phyloP scores from a whole-genome alignment of 1,284 basidiomycete species.

The Cystobasidium sp. region DNA sequence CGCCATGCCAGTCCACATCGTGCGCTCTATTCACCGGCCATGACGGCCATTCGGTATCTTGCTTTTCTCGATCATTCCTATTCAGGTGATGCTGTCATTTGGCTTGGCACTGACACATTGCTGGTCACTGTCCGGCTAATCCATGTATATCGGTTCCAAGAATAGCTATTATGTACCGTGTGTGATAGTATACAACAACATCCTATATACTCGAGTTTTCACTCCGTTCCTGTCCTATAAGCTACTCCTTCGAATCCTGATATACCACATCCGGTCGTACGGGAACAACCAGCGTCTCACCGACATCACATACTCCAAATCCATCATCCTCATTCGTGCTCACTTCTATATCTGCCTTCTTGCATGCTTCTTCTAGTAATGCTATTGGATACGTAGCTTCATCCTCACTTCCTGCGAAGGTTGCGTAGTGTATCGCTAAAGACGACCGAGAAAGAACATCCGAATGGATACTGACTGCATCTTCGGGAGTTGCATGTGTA shows the following conservation, averaged over 20 bases:
- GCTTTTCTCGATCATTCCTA: neutral
- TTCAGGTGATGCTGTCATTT: neutral
- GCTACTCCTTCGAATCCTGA: neutral
- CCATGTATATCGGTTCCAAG: neutral
- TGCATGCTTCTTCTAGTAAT: conserved; percentile 39
- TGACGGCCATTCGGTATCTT: neutral
- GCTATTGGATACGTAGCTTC: conserved; percentile 45
- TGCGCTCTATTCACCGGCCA: neutral
- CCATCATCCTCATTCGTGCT: conserved; percentile 23
- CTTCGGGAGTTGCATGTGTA: conserved; percentile 52
- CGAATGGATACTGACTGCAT: conserved; percentile 53
- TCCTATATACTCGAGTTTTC: too few species aligned
- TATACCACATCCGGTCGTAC: conserved; percentile 30
- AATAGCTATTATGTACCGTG: neutral
- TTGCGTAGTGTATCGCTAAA: conserved; percentile 52
- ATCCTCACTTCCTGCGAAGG: conserved; percentile 51
- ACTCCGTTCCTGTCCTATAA: too few species aligned
- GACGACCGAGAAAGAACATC: conserved; percentile 46
- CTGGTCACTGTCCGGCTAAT: conserved; percentile 6
- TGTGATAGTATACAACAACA: neutral
- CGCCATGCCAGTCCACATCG: too few species aligned
- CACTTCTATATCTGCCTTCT: conserved; percentile 9
- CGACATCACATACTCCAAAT: conserved; percentile 39
- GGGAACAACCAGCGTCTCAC: conserved; percentile 33
- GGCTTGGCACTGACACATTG: conserved; percentile 6